Conservation (phyloP, 163 green algal species). For the Volvox carteri region DNA sequence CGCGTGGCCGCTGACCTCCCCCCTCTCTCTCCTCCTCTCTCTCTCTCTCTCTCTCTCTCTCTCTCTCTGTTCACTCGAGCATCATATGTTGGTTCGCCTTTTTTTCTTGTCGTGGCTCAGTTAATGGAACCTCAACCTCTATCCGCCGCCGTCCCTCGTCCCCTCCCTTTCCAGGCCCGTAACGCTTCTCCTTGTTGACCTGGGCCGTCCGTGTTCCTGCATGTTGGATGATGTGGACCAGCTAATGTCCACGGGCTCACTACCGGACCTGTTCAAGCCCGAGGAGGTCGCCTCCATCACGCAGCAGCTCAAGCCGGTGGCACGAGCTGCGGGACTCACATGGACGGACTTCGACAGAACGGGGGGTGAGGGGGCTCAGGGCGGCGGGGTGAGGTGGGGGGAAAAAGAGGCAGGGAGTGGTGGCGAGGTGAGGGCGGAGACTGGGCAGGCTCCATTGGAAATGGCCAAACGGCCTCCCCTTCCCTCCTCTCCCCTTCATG, state of each 20-base stretch:
- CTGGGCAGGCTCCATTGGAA: no score
- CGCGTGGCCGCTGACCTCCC: background rate
- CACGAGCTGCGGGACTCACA: constrained; percentile 46
- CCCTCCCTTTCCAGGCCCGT: constrained; percentile 49
- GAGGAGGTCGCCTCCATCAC: constrained; percentile 61
- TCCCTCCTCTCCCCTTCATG: no score
- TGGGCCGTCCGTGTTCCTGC: constrained; percentile 49
- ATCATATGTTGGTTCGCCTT: no score
- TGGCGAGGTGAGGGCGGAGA: background rate
- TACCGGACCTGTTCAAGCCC: constrained; percentile 63
- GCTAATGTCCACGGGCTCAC: constrained; percentile 51
- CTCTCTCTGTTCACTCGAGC: no score
- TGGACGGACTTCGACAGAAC: constrained; percentile 62
- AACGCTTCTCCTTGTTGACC: constrained; percentile 56
- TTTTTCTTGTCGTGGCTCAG: background rate
- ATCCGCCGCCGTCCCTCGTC: background rate
- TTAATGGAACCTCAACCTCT: no score
- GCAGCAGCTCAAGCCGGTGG: constrained; percentile 61
- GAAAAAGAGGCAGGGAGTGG: background rate
- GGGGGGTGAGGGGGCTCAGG: background rate
- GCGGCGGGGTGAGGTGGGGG: background rate
- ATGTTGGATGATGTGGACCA: constrained; percentile 67
- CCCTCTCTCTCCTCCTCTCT: background rate
- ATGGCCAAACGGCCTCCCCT: no score
- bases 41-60: background rate